Conservation (phyloP, 192 early-diverging fungal species). For the Backusella tarrabulga region DNA sequence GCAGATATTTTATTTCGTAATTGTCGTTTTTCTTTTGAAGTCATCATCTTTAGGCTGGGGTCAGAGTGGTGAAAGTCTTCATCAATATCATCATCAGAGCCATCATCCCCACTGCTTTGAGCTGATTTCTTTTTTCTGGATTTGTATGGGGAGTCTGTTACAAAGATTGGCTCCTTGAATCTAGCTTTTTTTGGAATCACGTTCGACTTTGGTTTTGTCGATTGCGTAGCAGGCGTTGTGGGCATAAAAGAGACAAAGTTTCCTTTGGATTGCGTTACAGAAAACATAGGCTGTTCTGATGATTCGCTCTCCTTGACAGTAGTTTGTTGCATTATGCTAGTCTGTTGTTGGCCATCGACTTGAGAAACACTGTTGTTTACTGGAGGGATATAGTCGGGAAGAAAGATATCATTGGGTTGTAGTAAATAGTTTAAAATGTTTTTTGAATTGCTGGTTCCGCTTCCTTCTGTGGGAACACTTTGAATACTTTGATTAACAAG, state of each 20-base stretch:
- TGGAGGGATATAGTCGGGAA: background rate
- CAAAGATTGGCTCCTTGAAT: constrained; percentile 13
- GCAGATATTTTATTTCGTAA: constrained; percentile 77
- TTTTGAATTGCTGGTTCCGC: background rate
- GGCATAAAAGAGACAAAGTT: constrained; percentile 6
- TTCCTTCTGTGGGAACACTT: constrained; percentile 2
- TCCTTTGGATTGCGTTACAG: background rate
- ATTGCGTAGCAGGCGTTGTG: background rate
- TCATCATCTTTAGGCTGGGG: constrained; percentile 29
- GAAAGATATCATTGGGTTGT: background rate
- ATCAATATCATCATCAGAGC: background rate
- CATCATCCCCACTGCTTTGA: background rate
- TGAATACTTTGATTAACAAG: constrained; percentile 5
- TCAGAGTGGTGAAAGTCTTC: background rate
- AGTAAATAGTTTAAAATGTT: background rate
- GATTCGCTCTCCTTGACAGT: background rate
- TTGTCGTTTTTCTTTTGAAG: constrained; percentile 64
- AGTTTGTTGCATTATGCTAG: background rate
- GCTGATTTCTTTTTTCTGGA: constrained; percentile 5
- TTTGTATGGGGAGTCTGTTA: constrained; percentile 16
- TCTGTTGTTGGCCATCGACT: background rate
- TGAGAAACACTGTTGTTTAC: background rate
- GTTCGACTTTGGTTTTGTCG: background rate
- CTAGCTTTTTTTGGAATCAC: constrained; percentile 7
- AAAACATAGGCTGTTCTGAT: background rate